phyloP scores from a whole-genome alignment of 192 early-diverging fungal genomes.

The Entophlyctis luteolus region DNA sequence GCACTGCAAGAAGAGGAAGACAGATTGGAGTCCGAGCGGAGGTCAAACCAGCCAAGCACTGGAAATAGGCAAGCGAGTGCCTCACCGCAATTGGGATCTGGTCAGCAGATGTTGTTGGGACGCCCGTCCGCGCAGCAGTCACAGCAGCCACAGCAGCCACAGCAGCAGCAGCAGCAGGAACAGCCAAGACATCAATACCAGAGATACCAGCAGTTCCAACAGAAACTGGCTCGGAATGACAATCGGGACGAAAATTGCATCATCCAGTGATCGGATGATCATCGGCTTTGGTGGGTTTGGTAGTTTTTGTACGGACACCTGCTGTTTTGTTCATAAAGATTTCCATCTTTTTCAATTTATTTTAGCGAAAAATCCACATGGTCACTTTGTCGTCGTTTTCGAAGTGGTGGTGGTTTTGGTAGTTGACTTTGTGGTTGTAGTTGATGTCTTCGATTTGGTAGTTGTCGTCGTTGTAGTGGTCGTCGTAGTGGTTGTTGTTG shows the following conservation, averaged over 20 bases:
- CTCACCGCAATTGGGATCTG: too few relatives aligned
- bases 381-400: neutral
- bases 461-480: neutral
- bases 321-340: neutral
- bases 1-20: constrained; percentile 42
- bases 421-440: constrained; percentile 1
- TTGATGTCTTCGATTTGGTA: neutral
- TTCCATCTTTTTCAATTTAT: neutral
- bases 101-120: too few relatives aligned
- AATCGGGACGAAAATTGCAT: too few relatives aligned
- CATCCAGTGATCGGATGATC: too few relatives aligned
- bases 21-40: neutral
- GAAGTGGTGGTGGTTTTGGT: neutral
- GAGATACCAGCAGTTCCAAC: too few relatives aligned
- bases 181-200: too few relatives aligned
- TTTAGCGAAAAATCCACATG: too few relatives aligned
- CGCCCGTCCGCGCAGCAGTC: too few relatives aligned
- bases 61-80: too few relatives aligned
- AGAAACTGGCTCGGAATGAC: too few relatives aligned
- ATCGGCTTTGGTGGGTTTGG: too few relatives aligned
- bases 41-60: constrained; percentile 1
- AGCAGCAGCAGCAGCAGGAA: neutral
- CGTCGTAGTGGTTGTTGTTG: neutral
- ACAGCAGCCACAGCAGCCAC: constrained; percentile 4
- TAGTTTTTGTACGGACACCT: too few relatives aligned